These are phyloP conservation scores for Cyclotella baltica DNA, from an alignment of 108 stramenopile genomes.

Conservation along the genomic window DNA sequence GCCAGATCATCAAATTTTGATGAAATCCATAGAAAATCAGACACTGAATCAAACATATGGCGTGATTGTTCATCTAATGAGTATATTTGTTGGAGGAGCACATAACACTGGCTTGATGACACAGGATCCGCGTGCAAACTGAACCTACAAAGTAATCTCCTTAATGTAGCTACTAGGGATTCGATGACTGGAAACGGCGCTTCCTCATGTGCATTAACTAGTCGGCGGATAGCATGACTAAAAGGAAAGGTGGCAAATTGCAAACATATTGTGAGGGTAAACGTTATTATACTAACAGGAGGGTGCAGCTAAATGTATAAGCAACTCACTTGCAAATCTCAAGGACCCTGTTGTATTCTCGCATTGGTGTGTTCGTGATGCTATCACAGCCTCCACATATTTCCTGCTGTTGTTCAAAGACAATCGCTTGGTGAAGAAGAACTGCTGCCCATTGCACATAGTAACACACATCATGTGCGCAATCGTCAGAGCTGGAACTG, in stretches of 20 bases:
- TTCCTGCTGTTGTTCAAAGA: conserved; percentile 27
- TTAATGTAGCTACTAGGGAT: conserved; percentile 39
- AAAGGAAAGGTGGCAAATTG: neutral
- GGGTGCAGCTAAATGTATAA: neutral
- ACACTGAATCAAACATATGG: conserved; percentile 14
- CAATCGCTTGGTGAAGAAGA: conserved; percentile 35
- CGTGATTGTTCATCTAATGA: conserved; percentile 9
- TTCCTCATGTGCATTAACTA: conserved; percentile 20
- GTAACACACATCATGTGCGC: conserved; percentile 19
- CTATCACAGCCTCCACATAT: neutral
- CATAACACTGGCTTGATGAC: conserved; percentile 31
- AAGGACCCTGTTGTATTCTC: conserved; percentile 26
- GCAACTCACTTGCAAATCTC: conserved; percentile 27
- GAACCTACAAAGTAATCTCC: conserved; percentile 35
- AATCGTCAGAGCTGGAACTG: conserved; percentile 1
- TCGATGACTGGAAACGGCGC: conserved; percentile 14
- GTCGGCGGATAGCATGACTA: conserved; percentile 33
- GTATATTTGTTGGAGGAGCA: conserved; percentile 35
- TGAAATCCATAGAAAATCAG: conserved; percentile 37
- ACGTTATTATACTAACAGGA: too few relatives aligned
- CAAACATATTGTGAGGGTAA: too few relatives aligned
- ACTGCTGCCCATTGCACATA: conserved; percentile 52
- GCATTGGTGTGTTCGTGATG: neutral
- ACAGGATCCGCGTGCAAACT: conserved; percentile 29
- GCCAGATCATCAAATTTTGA: conserved; percentile 39